Evolutionary conservation across 2,329 filamentous ascomycete genomes (phyloP).

Genomic region (Parascedosporium putredinis): DNA sequence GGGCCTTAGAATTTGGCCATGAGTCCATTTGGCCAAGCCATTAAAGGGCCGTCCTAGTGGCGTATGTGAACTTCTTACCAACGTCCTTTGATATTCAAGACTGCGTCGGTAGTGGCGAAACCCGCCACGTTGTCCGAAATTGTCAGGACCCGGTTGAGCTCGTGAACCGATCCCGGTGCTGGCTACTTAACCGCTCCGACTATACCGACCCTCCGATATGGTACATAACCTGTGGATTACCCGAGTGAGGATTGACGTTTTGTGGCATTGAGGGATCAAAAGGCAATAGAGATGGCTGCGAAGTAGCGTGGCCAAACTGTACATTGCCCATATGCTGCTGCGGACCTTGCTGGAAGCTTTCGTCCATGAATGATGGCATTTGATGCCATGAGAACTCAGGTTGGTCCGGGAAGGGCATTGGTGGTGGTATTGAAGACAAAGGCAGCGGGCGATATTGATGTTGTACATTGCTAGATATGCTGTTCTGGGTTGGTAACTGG

Average conservation of each 20-base stretch:
- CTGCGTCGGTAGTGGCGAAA: too few species aligned
- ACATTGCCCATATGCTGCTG: conserved; percentile 1
- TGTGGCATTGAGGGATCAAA: not conserved
- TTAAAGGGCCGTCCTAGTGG: too few species aligned
- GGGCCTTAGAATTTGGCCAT: not conserved
- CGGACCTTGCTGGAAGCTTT: not conserved
- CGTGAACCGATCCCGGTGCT: too few species aligned
- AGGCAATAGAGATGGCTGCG: not conserved
- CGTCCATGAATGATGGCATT: conserved; percentile 3
- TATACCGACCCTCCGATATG: conserved; percentile 1
- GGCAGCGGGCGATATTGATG: not conserved
- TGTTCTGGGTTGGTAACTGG: not conserved
- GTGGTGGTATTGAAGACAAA: not conserved
- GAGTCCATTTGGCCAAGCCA: not conserved
- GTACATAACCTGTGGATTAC: not conserved
- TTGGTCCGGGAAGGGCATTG: conserved; percentile 3
- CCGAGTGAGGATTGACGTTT: not conserved
- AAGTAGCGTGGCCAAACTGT: not conserved
- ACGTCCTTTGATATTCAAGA: too few species aligned
- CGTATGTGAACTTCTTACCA: too few species aligned
- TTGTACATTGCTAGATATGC: not conserved
- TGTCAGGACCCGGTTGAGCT: too few species aligned
- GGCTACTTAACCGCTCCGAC: too few species aligned
- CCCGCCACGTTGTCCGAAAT: too few species aligned
- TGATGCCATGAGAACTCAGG: conserved; percentile 3